These are phyloP conservation scores for Populus simonii DNA, from an alignment of 345 rosid genomes.

Conservation along the genomic window DNA sequence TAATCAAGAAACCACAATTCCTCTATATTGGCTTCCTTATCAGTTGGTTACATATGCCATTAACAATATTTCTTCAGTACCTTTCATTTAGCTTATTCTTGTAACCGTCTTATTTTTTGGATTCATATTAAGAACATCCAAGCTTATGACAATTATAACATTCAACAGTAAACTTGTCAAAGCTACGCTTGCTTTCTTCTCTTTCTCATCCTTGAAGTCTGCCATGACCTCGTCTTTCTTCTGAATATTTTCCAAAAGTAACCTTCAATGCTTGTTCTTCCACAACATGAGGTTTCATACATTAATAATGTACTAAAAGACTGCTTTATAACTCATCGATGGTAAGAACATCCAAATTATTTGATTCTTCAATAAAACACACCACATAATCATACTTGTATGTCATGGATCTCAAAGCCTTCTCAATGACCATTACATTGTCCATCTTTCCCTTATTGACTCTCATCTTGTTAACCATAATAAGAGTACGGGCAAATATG, in stretches of 20 bases:
- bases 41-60: background rate
- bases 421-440: background rate
- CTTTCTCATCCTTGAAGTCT: background rate
- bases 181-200: fast-evolving
- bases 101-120: background rate
- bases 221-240: background rate
- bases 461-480: background rate
- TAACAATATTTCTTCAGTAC: background rate
- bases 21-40: background rate
- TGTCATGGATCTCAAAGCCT: background rate
- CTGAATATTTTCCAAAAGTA: background rate
- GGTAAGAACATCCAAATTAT: background rate
- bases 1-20: background rate
- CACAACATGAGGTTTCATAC: background rate
- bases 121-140: background rate
- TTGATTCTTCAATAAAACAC: background rate
- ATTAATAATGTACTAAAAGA: too few species aligned
- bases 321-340: background rate
- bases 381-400: fast-evolving
- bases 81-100: background rate
- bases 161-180: background rate
- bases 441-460: background rate
- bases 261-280: background rate
- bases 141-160: background rate
- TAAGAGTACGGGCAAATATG: background rate